Percentiles rank a stretch among this genome's conserved stretches.
These are phyloP conservation scores for Globisporangium nodosum DNA, from an alignment of 352 stramenopile species.

Conservation along the genomic window DNA sequence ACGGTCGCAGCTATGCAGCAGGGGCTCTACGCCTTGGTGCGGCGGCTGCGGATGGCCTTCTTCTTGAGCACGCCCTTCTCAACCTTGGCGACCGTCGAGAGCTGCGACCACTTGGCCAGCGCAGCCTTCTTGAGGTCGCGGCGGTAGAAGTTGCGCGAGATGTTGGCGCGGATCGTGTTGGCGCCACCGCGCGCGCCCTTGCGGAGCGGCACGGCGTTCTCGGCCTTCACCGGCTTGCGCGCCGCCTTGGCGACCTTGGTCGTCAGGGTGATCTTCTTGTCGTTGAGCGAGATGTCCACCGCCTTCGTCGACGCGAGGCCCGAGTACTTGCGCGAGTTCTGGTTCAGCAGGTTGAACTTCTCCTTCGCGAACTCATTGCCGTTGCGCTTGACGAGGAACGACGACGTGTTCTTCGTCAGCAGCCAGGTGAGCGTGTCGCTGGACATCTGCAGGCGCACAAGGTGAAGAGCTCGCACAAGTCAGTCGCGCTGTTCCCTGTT, in stretches of 20 bases:
- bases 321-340: constrained; percentile 96
- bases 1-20: not conserved
- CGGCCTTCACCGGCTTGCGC: constrained; percentile 66
- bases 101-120: constrained; percentile 80
- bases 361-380: constrained; percentile 90
- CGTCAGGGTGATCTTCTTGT: constrained; percentile 84
- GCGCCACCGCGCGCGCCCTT: constrained; percentile 78
- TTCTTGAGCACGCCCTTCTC: constrained; percentile 86
- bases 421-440: constrained; percentile 96
- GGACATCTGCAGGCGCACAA: constrained; percentile 60
- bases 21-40: constrained; percentile 65
- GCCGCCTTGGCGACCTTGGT: constrained; percentile 76
- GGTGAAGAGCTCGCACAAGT: not conserved
- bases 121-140: constrained; percentile 83
- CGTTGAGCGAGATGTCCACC: constrained; percentile 85
- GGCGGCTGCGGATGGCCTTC: constrained; percentile 78
- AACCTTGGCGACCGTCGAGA: constrained; percentile 84
- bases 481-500: not conserved
- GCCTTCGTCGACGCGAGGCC: constrained; percentile 92
- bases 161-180: constrained; percentile 86
- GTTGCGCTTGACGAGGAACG: constrained; percentile 94
- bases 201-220: constrained; percentile 72
- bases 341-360: constrained; percentile 94
- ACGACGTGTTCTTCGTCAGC: constrained; percentile 94
- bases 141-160: constrained; percentile 87